Conservation (phyloP, 1,139 yeast species). For the Hanseniaspora uvarum region DNA sequence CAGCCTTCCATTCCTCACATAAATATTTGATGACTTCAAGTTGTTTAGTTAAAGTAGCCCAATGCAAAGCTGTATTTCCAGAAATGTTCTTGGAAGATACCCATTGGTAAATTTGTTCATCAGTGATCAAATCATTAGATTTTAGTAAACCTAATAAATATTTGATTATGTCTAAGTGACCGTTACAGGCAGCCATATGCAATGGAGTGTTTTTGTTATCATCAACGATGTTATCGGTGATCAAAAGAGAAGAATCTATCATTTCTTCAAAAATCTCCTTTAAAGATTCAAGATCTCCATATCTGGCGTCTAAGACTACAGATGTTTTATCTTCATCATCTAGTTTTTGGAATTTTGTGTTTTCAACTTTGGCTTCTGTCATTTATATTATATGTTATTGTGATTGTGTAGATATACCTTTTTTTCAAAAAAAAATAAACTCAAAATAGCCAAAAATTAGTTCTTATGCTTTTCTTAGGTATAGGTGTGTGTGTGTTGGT, state of each 20-base stretch:
- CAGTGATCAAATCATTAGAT: constrained; percentile 21
- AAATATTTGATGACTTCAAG: constrained; percentile 56
- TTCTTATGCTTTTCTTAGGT: too few relatives aligned
- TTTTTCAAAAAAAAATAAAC: background rate
- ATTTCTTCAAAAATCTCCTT: constrained; percentile 56
- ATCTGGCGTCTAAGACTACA: constrained; percentile 72
- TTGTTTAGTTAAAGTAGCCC: constrained; percentile 91
- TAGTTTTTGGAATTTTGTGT: constrained; percentile 27
- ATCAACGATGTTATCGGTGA: constrained; percentile 44
- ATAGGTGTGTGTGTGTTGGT: too few relatives aligned
- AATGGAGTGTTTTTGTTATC: constrained; percentile 61
- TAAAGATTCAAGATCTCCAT: constrained; percentile 70
- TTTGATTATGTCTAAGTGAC: constrained; percentile 61
- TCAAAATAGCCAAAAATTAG: background rate
- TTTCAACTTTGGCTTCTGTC: constrained; percentile 18
- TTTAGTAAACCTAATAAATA: constrained; percentile 46
- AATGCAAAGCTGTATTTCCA: constrained; percentile 89
- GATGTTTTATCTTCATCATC: constrained; percentile 72
- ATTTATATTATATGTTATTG: background rate
- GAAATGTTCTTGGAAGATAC: constrained; percentile 56
- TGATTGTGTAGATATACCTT: background rate
- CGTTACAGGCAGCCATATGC: constrained; percentile 94
- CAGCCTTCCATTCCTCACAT: constrained; percentile 66
- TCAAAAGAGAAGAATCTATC: constrained; percentile 41
- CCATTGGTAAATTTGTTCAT: constrained; percentile 39